Conservation (phyloP, 2,329 filamentous ascomycete species). For the Colletotrichum tropicicola region DNA sequence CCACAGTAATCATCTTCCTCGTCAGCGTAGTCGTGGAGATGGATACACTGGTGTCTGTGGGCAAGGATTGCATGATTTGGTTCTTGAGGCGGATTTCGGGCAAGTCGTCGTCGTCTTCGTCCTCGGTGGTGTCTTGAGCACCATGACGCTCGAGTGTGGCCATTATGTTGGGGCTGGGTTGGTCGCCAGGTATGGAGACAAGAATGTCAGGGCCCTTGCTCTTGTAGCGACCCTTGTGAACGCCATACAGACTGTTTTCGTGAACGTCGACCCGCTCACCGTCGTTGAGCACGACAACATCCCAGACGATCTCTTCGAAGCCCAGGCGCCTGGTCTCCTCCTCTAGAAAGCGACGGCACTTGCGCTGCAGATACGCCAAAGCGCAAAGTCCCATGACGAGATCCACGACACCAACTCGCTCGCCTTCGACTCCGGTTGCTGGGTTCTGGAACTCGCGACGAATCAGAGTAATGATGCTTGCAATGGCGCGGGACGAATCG, state of each 20-base stretch:
- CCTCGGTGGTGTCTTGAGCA: slow-evolving; percentile 36
- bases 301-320: slow-evolving; percentile 70
- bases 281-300: slow-evolving; percentile 70
- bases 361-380: slow-evolving; percentile 68
- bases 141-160: slow-evolving; percentile 47
- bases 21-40: slow-evolving; percentile 68
- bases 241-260: slow-evolving; percentile 45
- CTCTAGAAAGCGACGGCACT: slow-evolving; percentile 60
- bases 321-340: slow-evolving; percentile 56
- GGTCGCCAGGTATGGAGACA: slow-evolving; percentile 34
- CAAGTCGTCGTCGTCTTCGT: slow-evolving; percentile 52
- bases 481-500: slow-evolving; percentile 74
- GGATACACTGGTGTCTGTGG: slow-evolving; percentile 65
- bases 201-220: slow-evolving; percentile 29
- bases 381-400: slow-evolving; percentile 69
- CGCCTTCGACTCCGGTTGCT: slow-evolving; percentile 65
- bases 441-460: slow-evolving; percentile 72
- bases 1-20: slow-evolving; percentile 71
- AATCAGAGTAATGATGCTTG: slow-evolving; percentile 71
- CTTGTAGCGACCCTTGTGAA: slow-evolving; percentile 37
- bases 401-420: slow-evolving; percentile 68
- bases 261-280: slow-evolving; percentile 66
- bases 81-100: slow-evolving; percentile 58
- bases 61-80: slow-evolving; percentile 63
- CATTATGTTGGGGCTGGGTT: slow-evolving; percentile 38